These are phyloP conservation scores for Russula dissimulans DNA, from an alignment of 768 basidiomycete species.

Conservation along the genomic window DNA sequence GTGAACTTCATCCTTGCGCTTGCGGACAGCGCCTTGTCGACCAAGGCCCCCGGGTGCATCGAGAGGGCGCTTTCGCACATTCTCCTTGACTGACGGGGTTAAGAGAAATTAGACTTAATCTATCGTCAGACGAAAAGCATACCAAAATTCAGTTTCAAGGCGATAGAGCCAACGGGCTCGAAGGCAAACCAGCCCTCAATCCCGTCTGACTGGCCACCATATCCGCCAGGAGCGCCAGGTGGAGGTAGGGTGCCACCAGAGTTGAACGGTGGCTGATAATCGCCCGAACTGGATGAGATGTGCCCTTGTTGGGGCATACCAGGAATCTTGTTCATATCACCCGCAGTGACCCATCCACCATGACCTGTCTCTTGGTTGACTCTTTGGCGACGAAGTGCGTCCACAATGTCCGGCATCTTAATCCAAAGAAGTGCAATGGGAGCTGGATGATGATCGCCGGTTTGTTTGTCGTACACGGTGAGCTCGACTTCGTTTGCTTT, in stretches of 20 bases:
- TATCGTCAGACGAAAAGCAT: conserved; percentile 27
- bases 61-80: conserved; percentile 89
- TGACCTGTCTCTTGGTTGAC: conserved; percentile 79
- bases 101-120: conserved; percentile 8
- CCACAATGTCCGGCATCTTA: conserved; percentile 86
- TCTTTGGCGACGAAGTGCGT: conserved; percentile 87
- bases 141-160: conserved; percentile 88
- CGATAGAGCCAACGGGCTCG: conserved; percentile 92
- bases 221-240: conserved; percentile 2
- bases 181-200: conserved; percentile 97
- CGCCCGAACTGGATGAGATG: conserved; percentile 15
- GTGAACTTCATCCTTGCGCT: conserved; percentile 95
- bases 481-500: conserved; percentile 99
- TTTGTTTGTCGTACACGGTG: conserved; percentile 87
- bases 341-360: conserved; percentile 93
- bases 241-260: background rate
- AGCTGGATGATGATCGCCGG: conserved; percentile 66
- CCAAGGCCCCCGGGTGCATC: conserved; percentile 89
- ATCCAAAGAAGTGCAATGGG: conserved; percentile 96
- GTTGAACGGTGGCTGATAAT: conserved; percentile 12
- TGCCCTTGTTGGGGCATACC: conserved; percentile 12
- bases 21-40: conserved; percentile 95
- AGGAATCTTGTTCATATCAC: conserved; percentile 53
- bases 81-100: conserved; percentile 77
- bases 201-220: conserved; percentile 45